Conservation (phyloP, 2,329 filamentous ascomycete species). For the Fusarium longipes region DNA sequence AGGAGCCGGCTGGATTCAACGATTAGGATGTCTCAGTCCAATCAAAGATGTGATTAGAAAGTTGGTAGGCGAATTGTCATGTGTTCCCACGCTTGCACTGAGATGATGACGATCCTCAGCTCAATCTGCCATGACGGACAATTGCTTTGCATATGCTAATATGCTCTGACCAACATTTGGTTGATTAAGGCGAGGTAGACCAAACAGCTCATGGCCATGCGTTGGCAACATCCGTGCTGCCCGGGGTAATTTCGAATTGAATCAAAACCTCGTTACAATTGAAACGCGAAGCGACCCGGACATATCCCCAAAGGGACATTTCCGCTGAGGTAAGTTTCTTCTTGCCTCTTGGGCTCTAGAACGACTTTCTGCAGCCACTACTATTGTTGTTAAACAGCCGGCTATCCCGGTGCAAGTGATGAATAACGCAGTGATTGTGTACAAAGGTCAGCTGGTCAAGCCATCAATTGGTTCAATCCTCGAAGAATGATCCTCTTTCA, state of each 20-base stretch:
- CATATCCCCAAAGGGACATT: conserved; percentile 16
- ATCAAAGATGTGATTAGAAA: conserved; percentile 13
- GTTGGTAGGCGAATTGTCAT: conserved; percentile 11
- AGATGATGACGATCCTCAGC: conserved; percentile 18
- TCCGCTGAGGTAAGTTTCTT: conserved; percentile 13
- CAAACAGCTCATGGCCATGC: conserved; percentile 21
- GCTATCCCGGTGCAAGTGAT: background rate
- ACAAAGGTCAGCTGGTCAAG: background rate
- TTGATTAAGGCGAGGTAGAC: background rate
- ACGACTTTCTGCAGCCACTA: conserved; percentile 7
- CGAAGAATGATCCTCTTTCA: conserved; percentile 12
- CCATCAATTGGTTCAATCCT: background rate
- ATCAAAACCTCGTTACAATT: conserved; percentile 11
- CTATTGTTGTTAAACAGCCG: conserved; percentile 4
- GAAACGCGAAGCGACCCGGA: conserved; percentile 28
- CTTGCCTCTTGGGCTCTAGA: background rate
- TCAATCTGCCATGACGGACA: conserved; percentile 13
- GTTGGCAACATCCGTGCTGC: conserved; percentile 8
- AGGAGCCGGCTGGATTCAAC: conserved; percentile 22
- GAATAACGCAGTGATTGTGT: background rate
- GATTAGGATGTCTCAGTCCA: conserved; percentile 12
- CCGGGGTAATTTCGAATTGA: background rate
- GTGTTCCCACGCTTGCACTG: conserved; percentile 2
- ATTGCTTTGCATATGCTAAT: conserved; percentile 7
- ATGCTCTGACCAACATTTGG: background rate